phyloP scores from a whole-genome alignment of 768 basidiomycete species.

The Flagelloscypha sp. region DNA sequence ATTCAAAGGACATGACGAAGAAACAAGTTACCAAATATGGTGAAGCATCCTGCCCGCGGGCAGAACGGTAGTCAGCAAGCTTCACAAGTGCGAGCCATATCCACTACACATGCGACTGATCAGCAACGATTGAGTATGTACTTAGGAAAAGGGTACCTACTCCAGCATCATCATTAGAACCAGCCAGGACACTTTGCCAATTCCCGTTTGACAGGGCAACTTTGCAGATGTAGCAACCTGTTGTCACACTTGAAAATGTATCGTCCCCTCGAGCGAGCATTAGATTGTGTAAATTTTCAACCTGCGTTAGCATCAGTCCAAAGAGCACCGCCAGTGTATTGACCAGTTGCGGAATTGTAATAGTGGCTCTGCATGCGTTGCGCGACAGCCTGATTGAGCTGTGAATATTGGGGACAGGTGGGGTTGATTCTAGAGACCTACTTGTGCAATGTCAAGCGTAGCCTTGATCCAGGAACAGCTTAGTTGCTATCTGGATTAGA shows the following conservation, averaged over 20 bases:
- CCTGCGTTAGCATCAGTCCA: conserved; percentile 52
- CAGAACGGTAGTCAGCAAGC: conserved; percentile 43
- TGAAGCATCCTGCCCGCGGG: conserved; percentile 25
- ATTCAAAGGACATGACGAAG: conserved; percentile 16
- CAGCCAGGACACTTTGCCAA: conserved; percentile 36
- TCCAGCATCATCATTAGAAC: conserved; percentile 47
- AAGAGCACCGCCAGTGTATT: conserved; percentile 40
- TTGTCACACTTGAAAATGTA: conserved; percentile 30
- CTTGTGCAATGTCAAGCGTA: neutral
- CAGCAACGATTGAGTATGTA: neutral
- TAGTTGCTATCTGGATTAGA: too few species aligned
- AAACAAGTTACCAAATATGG: conserved; percentile 19
- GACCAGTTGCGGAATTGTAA: conserved; percentile 30
- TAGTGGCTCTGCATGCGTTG: conserved; percentile 24
- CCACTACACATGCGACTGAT: conserved; percentile 31
- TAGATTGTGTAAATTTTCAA: conserved; percentile 51
- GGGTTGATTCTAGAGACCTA: neutral
- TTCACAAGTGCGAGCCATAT: conserved; percentile 51
- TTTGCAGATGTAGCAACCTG: conserved; percentile 36
- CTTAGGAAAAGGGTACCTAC: conserved; percentile 19
- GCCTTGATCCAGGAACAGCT: neutral
- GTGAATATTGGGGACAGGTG: neutral
- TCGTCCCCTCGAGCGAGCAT: conserved; percentile 43
- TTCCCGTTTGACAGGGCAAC: conserved; percentile 31
- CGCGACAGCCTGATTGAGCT: conserved; percentile 16